Conservation (phyloP, 2,329 filamentous ascomycete species). For the Fusarium agapanthi region DNA sequence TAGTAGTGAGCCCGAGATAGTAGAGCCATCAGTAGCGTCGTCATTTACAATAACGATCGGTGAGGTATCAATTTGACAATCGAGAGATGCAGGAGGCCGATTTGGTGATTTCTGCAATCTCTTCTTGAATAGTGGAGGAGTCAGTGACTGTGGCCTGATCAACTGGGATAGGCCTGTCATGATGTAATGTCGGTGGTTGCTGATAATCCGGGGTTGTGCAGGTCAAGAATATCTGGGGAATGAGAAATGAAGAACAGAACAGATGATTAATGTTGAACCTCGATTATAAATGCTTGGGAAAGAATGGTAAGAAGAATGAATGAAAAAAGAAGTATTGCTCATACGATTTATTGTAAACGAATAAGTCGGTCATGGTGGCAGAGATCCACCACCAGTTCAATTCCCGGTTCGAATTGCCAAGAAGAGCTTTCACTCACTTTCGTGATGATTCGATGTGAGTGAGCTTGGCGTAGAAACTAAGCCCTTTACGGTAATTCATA, state of each 20-base stretch:
- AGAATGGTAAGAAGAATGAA: neutral
- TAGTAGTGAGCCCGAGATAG: conserved; percentile 3
- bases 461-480: neutral
- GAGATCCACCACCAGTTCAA: neutral
- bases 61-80: conserved; percentile 10
- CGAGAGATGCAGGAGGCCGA: neutral
- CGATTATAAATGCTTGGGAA: neutral
- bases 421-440: neutral
- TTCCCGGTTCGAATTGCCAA: conserved; percentile 8
- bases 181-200: neutral
- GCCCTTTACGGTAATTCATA: neutral
- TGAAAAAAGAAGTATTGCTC: neutral
- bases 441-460: neutral
- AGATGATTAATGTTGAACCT: accelerated
- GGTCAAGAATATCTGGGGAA: neutral
- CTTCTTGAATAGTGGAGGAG: neutral
- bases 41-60: conserved; percentile 10
- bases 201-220: neutral
- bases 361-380: neutral
- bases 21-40: neutral
- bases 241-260: too few relatives aligned
- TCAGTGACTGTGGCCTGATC: conserved; percentile 6
- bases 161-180: conserved; percentile 15
- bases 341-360: neutral
- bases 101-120: neutral